Conservation (phyloP, 805 yeast genomes). For the Cyberlindnera lachancei region DNA sequence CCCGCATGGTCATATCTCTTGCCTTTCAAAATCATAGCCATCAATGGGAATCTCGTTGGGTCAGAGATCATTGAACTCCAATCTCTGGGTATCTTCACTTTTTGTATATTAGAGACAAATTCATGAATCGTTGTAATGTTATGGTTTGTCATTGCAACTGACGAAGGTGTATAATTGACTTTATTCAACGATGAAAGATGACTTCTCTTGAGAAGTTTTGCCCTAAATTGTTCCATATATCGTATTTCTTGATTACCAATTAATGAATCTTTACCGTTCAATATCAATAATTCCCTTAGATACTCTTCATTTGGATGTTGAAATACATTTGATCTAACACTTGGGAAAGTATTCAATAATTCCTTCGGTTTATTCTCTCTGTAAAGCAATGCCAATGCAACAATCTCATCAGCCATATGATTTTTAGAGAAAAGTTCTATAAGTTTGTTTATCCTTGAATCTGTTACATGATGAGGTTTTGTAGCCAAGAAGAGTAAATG, state of each 20-base stretch:
- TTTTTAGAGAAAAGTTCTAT: slow-evolving; percentile 15
- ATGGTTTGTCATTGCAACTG: slow-evolving; percentile 1
- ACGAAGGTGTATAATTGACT: slow-evolving; percentile 5
- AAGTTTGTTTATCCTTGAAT: slow-evolving; percentile 23
- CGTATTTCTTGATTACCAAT: slow-evolving; percentile 2
- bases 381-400: slow-evolving; percentile 18
- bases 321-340: slow-evolving; percentile 21
- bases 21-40: slow-evolving; percentile 4
- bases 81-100: slow-evolving; percentile 3
- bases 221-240: slow-evolving; percentile 10
- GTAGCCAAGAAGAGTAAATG: slow-evolving; percentile 28
- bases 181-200: not conserved
- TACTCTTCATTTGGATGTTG: slow-evolving; percentile 12
- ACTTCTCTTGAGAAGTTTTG: slow-evolving; percentile 14
- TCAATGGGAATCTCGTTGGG: slow-evolving; percentile 3
- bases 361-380: slow-evolving; percentile 18
- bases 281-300: slow-evolving; percentile 2
- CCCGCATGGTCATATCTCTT: not conserved
- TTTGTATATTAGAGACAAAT: slow-evolving; percentile 4
- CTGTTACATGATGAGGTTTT: slow-evolving; percentile 22
- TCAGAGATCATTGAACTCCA: slow-evolving; percentile 9
- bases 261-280: not conserved
- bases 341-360: slow-evolving; percentile 21
- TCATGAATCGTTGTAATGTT: slow-evolving; percentile 3
- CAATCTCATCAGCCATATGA: slow-evolving; percentile 13